Conservation (phyloP, 257 asterid species). For the Handroanthus guayacan region DNA sequence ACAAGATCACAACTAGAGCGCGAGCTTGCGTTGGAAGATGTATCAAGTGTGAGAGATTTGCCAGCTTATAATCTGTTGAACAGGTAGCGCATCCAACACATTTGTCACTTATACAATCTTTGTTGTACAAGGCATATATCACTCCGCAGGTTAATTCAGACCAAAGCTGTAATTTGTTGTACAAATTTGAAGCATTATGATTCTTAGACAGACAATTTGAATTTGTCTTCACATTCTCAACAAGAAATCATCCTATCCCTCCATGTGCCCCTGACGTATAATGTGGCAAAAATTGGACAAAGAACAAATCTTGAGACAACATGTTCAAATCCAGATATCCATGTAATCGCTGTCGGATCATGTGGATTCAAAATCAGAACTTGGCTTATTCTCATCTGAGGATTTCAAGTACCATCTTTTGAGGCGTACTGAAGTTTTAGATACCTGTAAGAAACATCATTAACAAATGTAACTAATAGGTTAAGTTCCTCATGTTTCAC, state of each 20-base stretch:
- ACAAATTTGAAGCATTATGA: too few relatives aligned
- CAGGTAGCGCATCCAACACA: constrained; percentile 35
- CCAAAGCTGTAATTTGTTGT: too few relatives aligned
- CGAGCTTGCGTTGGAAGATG: constrained; percentile 78
- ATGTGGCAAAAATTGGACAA: too few relatives aligned
- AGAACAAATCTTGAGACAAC: too few relatives aligned
- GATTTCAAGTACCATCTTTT: constrained; percentile 48
- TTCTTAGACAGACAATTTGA: too few relatives aligned
- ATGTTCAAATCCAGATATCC: too few relatives aligned
- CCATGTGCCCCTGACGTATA: too few relatives aligned
- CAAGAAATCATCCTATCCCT: too few relatives aligned
- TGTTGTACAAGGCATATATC: too few relatives aligned
- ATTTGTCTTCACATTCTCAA: too few relatives aligned
- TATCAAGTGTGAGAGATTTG: constrained; percentile 63
- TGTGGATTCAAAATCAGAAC: background rate
- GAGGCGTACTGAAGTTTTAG: constrained; percentile 36
- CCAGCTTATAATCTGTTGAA: constrained; percentile 74
- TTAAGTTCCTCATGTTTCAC: background rate
- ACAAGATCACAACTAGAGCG: constrained; percentile 86
- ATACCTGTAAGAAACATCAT: constrained; percentile 24
- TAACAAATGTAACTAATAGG: background rate
- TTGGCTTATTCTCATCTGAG: constrained; percentile 34
- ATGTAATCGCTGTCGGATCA: too few relatives aligned
- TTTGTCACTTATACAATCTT: background rate
- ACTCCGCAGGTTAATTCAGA: too few relatives aligned